Evolutionary conservation across 768 basidiomycete species (phyloP), one percentile per base, ranked within the genome.

Genomic region (Termitomyces sp.): DNA sequence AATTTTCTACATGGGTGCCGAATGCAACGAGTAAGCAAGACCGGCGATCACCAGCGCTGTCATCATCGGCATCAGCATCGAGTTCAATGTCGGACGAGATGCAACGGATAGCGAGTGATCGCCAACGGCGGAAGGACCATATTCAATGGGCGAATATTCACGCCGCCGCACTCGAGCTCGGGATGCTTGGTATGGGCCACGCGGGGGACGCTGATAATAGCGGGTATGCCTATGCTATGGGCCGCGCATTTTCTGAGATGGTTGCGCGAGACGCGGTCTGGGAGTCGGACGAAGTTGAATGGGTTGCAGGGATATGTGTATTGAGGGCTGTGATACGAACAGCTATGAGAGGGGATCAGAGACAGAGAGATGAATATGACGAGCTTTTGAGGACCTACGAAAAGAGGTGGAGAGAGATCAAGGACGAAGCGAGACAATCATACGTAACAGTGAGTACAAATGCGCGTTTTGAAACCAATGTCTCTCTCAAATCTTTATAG

Each of bases 91-190:
- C 67, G 1, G 83, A 83, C 61, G 82, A 85, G 64, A 80, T 86
- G 79, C 81, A 84, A 55, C 75, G 84, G 17, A 83, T 85, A 54
- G 82, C 82, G 21, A 68, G 63, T 23, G 84, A 86, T 53, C 73
- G 84, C 44, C 82, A 84, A 60, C 73, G 82, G 3, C 75, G 82
- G 54, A 85, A 84, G 54, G 83, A 85, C 54, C 77, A 86, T 58
- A 80, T 86, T 0, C 81, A 83, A 52, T 86, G 84, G 84, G 84
- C 84, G 0, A 78, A 81, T 37, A 81, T 86, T 12, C 84, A 86
- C 60, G 84, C 81, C 0, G 79, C 84, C 4, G 83, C 84, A 9
- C 73, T 86, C 43, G 84, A 86, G 60, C 74, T 84, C 1, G 79
- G 80, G 14, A 74, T 84, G 65, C 66, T 85, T 42, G 70, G 67